Conservation (phyloP, 2,329 filamentous ascomycete genomes). For the Didymella lethalis region DNA sequence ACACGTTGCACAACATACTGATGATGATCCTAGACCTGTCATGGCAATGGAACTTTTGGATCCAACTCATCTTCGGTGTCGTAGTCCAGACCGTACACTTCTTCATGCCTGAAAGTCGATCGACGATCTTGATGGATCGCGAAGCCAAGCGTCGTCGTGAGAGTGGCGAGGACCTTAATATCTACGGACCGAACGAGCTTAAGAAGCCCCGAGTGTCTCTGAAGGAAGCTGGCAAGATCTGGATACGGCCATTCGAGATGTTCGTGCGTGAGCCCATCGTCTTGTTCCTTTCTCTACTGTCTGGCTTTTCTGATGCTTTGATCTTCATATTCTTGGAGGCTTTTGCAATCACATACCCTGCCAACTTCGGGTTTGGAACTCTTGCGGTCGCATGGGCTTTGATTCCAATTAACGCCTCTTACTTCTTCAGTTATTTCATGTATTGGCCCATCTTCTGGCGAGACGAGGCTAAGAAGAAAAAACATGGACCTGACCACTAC, state of each 20-base stretch:
- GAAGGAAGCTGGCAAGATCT: slow-evolving; percentile 55
- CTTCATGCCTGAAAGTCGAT: slow-evolving; percentile 75
- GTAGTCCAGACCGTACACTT: slow-evolving; percentile 72
- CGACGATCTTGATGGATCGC: slow-evolving; percentile 75
- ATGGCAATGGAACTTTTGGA: slow-evolving; percentile 83
- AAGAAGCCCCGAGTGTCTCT: slow-evolving; percentile 36
- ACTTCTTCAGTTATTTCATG: slow-evolving; percentile 67
- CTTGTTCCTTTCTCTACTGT: slow-evolving; percentile 72
- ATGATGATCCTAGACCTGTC: slow-evolving; percentile 49
- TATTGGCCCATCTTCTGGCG: slow-evolving; percentile 61
- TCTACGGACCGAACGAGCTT: slow-evolving; percentile 78
- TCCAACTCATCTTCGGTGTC: slow-evolving; percentile 79
- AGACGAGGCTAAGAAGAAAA: slow-evolving; percentile 51
- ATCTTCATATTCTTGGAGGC: slow-evolving; percentile 81
- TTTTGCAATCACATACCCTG: slow-evolving; percentile 70
- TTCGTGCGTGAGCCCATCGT: slow-evolving; percentile 78
- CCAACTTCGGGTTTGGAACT: slow-evolving; percentile 67
- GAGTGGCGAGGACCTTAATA: slow-evolving; percentile 62
- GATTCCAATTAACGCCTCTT: slow-evolving; percentile 64
- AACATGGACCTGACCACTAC: slow-evolving; percentile 55
- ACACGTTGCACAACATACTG: slow-evolving; percentile 60
- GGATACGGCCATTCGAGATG: slow-evolving; percentile 67
- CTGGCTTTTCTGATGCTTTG: slow-evolving; percentile 76
- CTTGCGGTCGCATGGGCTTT: slow-evolving; percentile 65
- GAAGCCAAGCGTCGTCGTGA: slow-evolving; percentile 77